Evolutionary conservation across 495 filamentous ascomycete genomes (phyloP).

Genomic region (Alectoria sarmentosa): DNA sequence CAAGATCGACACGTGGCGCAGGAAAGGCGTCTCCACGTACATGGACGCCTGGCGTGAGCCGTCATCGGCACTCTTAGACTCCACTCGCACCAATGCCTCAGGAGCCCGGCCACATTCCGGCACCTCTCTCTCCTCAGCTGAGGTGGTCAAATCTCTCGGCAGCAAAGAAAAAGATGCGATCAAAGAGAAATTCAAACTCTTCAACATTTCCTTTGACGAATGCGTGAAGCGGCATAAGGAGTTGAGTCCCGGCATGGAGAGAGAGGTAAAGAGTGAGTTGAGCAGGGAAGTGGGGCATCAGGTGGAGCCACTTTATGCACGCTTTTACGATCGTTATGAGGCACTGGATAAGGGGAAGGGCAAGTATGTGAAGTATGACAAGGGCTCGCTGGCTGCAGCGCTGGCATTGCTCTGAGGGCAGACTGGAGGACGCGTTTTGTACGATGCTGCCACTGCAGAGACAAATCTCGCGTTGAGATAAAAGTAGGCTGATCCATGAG

Average conservation of each 20-base stretch:
- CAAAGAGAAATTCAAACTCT: constrained; percentile 90
- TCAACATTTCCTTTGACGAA: constrained; percentile 88
- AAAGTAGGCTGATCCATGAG: not conserved
- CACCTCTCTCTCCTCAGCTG: constrained; percentile 61
- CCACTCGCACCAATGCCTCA: constrained; percentile 75
- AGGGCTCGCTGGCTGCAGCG: constrained; percentile 48
- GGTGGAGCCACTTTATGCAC: constrained; percentile 86
- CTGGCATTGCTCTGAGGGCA: constrained; percentile 30
- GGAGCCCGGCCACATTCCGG: constrained; percentile 62
- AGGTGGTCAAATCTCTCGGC: constrained; percentile 71
- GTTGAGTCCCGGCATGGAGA: constrained; percentile 67
- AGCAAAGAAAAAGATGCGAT: constrained; percentile 91
- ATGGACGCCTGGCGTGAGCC: constrained; percentile 85
- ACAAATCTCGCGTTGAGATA: not conserved
- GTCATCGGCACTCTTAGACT: constrained; percentile 77
- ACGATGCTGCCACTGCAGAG: not conserved
- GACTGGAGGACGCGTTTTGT: not conserved
- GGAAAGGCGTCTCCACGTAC: constrained; percentile 75
- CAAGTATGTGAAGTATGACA: constrained; percentile 97
- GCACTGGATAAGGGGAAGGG: constrained; percentile 94
- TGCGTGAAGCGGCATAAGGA: constrained; percentile 71
- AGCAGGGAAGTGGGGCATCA: constrained; percentile 67
- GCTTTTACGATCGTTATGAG: constrained; percentile 97
- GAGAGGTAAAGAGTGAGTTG: constrained; percentile 62
- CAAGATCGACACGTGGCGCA: constrained; percentile 75